A percentile compares a stretch with the other conserved stretches of the same genome.
These are phyloP conservation scores for Ascochyta clinopodiicola DNA, from an alignment of 2,329 filamentous ascomycete species.

Conservation along the genomic window DNA sequence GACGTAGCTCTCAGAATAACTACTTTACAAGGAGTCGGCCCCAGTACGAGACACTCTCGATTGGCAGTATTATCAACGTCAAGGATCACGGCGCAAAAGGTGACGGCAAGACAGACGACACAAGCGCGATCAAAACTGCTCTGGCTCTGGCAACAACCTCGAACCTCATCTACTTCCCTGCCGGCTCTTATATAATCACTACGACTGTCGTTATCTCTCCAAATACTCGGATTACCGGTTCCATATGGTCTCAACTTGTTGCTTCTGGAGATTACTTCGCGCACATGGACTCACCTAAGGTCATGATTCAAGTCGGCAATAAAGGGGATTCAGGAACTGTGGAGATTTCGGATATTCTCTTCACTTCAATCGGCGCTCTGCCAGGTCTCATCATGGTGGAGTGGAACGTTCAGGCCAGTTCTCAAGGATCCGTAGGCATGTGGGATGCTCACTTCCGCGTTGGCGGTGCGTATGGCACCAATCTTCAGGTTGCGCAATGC, in stretches of 20 bases:
- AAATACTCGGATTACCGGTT: slow-evolving; percentile 22
- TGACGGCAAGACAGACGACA: slow-evolving; percentile 82
- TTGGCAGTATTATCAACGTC: slow-evolving; percentile 38
- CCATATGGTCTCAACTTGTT: slow-evolving; percentile 23
- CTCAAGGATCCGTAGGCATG: slow-evolving; percentile 12
- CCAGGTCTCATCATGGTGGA: slow-evolving; percentile 72
- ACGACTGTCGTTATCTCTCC: slow-evolving; percentile 24
- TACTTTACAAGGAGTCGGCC: slow-evolving; percentile 47
- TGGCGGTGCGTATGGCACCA: not conserved
- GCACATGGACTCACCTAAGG: slow-evolving; percentile 19
- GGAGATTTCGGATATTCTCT: slow-evolving; percentile 30
- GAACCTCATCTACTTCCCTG: slow-evolving; percentile 16
- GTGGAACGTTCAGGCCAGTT: slow-evolving; percentile 64
- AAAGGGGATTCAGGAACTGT: slow-evolving; percentile 24
- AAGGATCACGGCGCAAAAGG: slow-evolving; percentile 51
- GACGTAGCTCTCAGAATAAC: not conserved
- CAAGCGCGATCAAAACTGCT: slow-evolving; percentile 73
- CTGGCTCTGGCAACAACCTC: slow-evolving; percentile 65
- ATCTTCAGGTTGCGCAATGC: not conserved
- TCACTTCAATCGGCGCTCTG: slow-evolving; percentile 59
- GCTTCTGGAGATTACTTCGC: slow-evolving; percentile 22
- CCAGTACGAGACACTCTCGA: slow-evolving; percentile 53
- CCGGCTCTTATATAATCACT: slow-evolving; percentile 26
- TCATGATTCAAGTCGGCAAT: slow-evolving; percentile 26
- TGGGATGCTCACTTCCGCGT: slow-evolving; percentile 30